phyloP scores from a whole-genome alignment of 257 asterid species.

The Solanum etuberosum region DNA sequence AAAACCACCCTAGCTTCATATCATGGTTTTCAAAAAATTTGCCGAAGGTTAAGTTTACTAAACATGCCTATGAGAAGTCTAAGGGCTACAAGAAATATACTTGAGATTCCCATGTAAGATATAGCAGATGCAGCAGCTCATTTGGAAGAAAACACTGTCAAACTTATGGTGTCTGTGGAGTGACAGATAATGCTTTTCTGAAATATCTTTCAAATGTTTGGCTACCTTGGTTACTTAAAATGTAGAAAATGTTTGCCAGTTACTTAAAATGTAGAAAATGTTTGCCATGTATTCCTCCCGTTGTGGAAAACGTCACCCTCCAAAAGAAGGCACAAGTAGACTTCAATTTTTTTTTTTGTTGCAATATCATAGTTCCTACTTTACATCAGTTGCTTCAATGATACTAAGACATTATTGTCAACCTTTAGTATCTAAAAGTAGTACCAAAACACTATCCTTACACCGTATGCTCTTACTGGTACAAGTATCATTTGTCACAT shows the following conservation, averaged over 20 bases:
- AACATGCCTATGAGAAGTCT: background rate
- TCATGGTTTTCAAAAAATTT: background rate
- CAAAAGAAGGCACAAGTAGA: background rate
- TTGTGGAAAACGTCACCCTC: background rate
- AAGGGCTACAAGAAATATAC: background rate
- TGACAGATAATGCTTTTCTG: background rate
- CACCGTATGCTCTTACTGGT: background rate
- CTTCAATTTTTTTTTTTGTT: background rate
- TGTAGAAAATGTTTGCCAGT: background rate
- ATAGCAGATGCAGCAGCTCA: background rate
- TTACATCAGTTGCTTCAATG: background rate
- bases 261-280: background rate
- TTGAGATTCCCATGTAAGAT: background rate
- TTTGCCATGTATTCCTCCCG: background rate
- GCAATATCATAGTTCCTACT: background rate
- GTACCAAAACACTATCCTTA: background rate
- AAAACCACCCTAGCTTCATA: background rate
- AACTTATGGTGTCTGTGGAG: background rate
- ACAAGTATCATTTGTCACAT: background rate
- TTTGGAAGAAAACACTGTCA: background rate
- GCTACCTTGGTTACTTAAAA: background rate
- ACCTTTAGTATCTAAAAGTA: background rate
- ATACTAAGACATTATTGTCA: background rate
- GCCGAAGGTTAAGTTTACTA: background rate
- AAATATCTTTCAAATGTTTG: background rate